Evolutionary conservation across 2,329 filamentous ascomycete genomes (phyloP).

Genomic region (Aphanoascus verrucosus): DNA sequence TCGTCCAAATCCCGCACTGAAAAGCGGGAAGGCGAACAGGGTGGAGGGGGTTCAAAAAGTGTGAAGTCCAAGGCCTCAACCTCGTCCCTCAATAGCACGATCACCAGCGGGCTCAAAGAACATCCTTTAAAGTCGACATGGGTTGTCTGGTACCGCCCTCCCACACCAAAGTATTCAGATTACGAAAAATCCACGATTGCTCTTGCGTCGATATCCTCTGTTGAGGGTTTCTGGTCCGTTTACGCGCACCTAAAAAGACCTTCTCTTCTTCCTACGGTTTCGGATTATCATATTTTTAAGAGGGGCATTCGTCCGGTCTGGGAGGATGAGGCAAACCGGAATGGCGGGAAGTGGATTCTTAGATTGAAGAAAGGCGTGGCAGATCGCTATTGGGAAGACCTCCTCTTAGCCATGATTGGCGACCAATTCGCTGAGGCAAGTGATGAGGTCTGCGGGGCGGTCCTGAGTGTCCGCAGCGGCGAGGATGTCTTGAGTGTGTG

Average conservation of each 20-base stretch:
- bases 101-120: constrained; percentile 22
- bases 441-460: constrained; percentile 89
- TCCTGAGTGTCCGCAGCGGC: constrained; percentile 85
- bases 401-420: constrained; percentile 79
- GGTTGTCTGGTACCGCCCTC: constrained; percentile 96
- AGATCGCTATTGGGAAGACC: constrained; percentile 93
- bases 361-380: constrained; percentile 93
- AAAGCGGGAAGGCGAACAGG: constrained; percentile 44
- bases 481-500: constrained; percentile 97
- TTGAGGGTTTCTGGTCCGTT: constrained; percentile 82
- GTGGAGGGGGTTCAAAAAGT: constrained; percentile 21
- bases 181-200: constrained; percentile 94
- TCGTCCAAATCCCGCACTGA: constrained; percentile 50
- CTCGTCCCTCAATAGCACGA: constrained; percentile 30
- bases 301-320: constrained; percentile 93
- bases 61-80: constrained; percentile 33
- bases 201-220: constrained; percentile 69
- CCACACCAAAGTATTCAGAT: constrained; percentile 92
- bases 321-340: constrained; percentile 96
- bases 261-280: constrained; percentile 77
- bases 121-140: constrained; percentile 72
- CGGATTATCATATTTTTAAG: constrained; percentile 97
- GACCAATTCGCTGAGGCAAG: constrained; percentile 88
- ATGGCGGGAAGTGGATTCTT: constrained; percentile 95
- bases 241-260: constrained; percentile 85